Base-by-base conservation (phyloP, 1,284 basidiomycete species). In the Fomitiporia mediterranea region DNA sequence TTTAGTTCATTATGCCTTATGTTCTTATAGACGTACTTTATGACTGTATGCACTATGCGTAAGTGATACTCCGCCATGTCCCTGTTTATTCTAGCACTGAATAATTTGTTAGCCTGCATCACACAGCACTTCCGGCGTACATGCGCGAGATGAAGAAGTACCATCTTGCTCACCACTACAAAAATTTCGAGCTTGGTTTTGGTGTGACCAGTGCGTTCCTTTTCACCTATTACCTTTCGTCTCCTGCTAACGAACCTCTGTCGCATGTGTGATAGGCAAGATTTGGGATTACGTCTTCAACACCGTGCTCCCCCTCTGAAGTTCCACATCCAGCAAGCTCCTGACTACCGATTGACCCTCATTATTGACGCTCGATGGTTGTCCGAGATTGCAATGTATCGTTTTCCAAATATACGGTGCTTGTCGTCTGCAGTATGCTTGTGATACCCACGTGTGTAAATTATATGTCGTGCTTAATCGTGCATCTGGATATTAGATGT, bases 91-190 rank as follows among this genome's bases (percentile, higher is more conserved):
- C 50, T 25, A 34, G 55, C 52, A 32, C 58, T 55, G 54, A 30
- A 56, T 60, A 53, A 6, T 55, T 40, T 53, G 11, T 44, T 56
- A 89, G 86, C 17, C 76, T 94, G 52, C 93, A 95, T 68, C 93
- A 95, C 74, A 90, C 89, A n/a, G 84, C 79, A 62, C 82, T 99
- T 27, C 95, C 95, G 0, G 74, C 83, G 43, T 97, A 98, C 73
- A 72, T 98, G 71, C 80, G 80, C 55, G 86, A 94, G 69, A 88
- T 93, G 87, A 99, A 99, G 79, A 89, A 91, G 69, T 98, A 98
- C 68, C 96, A 99, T 67, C 83, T 99, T 62, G 94, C 94, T n/a
- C 95, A 98, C 68, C 96, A 98, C 72, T 98, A 95, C 79, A 95
- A 96, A 74, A 94, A 98, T 78, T 97, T 93, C 68, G 94, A 98